Percentiles rank a stretch among this genome's conserved stretches.
phyloP scores from a whole-genome alignment of 2,329 filamentous ascomycete genomes.

The Diaporthe australafricana region DNA sequence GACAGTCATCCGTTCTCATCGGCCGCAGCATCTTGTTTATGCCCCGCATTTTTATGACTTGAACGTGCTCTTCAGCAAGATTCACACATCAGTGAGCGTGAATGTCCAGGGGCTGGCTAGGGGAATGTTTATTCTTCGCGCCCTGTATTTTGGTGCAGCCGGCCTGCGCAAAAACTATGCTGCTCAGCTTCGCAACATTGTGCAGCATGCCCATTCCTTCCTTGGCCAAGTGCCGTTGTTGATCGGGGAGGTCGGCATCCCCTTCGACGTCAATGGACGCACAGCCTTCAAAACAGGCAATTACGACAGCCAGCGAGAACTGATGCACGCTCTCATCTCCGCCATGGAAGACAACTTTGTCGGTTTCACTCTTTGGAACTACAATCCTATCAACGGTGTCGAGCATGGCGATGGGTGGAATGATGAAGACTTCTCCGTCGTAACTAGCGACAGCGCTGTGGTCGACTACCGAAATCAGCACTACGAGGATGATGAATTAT shows the following conservation, averaged over 20 bases:
- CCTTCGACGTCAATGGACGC: slow-evolving; percentile 53
- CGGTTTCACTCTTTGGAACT: slow-evolving; percentile 55
- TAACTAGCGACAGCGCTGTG: slow-evolving; percentile 49
- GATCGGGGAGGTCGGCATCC: slow-evolving; percentile 55
- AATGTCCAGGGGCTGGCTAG: slow-evolving; percentile 55
- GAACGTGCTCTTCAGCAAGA: slow-evolving; percentile 53
- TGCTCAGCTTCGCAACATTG: slow-evolving; percentile 51
- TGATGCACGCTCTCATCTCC: slow-evolving; percentile 53
- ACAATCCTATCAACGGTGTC: slow-evolving; percentile 52
- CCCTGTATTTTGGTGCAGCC: slow-evolving; percentile 53
- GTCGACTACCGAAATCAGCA: slow-evolving; percentile 49
- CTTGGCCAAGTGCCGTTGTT: slow-evolving; percentile 49
- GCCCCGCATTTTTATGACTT: slow-evolving; percentile 57
- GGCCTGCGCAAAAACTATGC: slow-evolving; percentile 54
- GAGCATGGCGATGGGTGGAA: slow-evolving; percentile 57
- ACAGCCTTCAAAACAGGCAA: slow-evolving; percentile 51
- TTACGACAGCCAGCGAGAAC: slow-evolving; percentile 52
- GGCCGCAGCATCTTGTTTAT: slow-evolving; percentile 51
- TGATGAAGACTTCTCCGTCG: slow-evolving; percentile 55
- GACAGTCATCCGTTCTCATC: slow-evolving; percentile 43
- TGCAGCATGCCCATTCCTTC: slow-evolving; percentile 47
- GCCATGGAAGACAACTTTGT: slow-evolving; percentile 54
- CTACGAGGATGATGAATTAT: slow-evolving; percentile 50
- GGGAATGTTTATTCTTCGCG: slow-evolving; percentile 53
- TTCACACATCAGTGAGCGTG: slow-evolving; percentile 50